Base-by-base conservation (phyloP, 768 basidiomycete species). In the Ramaria sp. region DNA sequence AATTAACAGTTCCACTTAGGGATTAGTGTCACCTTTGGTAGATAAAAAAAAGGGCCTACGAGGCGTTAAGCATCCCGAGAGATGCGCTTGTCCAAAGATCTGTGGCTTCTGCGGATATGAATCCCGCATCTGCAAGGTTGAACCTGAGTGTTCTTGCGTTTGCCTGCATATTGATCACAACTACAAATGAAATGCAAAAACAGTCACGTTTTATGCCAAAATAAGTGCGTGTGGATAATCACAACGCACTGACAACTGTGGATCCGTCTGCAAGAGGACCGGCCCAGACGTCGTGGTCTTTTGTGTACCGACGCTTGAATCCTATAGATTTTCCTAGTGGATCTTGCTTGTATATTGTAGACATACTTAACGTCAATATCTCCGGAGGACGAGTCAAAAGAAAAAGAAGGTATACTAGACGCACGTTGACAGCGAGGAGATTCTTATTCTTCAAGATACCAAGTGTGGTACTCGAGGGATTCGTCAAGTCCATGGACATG, bases 271-370 rank as follows among this genome's bases (percentile, higher is more conserved):
- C 65, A 24, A 77, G 57, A n/a, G 73, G 72, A 2, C 75, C 74
- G 39, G 71, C 65, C 73, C 73, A 77, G 12, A 75, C 70, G 58
- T 77, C 75, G 52, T 72, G 67, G 56, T 76, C 75, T 58, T 74
- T 73, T 0, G 73, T 71, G 58, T 76, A 76, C 43, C 75, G 71
- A 43, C 74, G 71, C 59, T 64, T 72, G 64, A 75, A 75, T 25
- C 54, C 60, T 34, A 75, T 72, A 15, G 74, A 73, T 61, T 66
- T 70, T 25, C 73, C 75, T 18, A 75, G 62, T 43, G 67, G 25
- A 49, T 77, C 74, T 73, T 77, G 74, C 74, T 76, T 55, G n/a
- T n/a, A n/a, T n/a, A n/a, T n/a, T n/a, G n/a, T n/a, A n/a, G n/a
- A n/a, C n/a, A n/a, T n/a, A n/a, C n/a, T n/a, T n/a, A n/a, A n/a